phyloP scores from a whole-genome alignment of 768 basidiomycete genomes.

The Trametes cinnabarina region DNA sequence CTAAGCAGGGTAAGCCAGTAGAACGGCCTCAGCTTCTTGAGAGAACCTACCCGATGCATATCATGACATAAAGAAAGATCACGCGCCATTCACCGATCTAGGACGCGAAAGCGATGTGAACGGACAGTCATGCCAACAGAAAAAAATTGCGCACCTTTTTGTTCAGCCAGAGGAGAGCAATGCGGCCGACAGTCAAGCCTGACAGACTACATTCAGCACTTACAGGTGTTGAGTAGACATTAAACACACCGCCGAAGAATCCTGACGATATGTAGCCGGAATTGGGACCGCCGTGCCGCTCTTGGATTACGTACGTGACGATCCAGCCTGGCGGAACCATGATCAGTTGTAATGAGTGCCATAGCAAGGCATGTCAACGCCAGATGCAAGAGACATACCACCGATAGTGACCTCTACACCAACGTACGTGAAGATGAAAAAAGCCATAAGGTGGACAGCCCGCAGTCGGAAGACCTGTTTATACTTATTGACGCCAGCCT shows the following conservation, averaged over 20 bases:
- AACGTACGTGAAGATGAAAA: conserved; percentile 41
- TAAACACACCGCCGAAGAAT: conserved; percentile 35
- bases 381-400: too few species aligned
- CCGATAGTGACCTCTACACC: conserved; percentile 44
- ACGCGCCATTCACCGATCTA: conserved; percentile 40
- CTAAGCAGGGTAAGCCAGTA: conserved; percentile 28
- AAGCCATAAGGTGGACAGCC: conserved; percentile 37
- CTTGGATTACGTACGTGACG: conserved; percentile 42
- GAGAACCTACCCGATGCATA: conserved; percentile 37
- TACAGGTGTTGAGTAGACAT: too few species aligned
- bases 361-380: too few species aligned
- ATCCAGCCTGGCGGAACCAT: conserved; percentile 42
- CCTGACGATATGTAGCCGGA: conserved; percentile 45
- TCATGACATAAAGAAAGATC: conserved; percentile 35
- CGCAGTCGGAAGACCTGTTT: conserved; percentile 35
- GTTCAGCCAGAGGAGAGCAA: conserved; percentile 52
- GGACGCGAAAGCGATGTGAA: neutral
- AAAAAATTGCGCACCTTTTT: conserved; percentile 37
- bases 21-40: too few species aligned
- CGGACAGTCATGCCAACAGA: too few species aligned
- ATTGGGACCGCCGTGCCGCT: conserved; percentile 36
- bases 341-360: neutral
- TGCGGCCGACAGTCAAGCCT: conserved; percentile 53
- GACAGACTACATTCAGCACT: too few species aligned
- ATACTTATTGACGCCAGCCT: conserved; percentile 29